phyloP scores from a whole-genome alignment of 371 early-diverging fungal species.

The Saksenaea vasiformis region DNA sequence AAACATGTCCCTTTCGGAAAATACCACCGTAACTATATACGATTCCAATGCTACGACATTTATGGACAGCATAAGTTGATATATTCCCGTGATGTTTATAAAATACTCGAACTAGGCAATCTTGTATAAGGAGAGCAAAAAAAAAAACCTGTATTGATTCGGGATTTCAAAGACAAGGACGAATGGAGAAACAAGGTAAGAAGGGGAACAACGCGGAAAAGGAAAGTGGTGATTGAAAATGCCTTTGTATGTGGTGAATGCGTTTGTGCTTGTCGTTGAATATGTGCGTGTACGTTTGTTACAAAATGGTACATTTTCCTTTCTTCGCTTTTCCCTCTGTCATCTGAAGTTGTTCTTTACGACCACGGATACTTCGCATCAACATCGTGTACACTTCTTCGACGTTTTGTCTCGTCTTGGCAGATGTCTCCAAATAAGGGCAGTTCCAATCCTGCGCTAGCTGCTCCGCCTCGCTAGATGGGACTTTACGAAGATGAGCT shows the following conservation, averaged over 20 bases:
- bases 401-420: slow-evolving; percentile 82
- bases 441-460: slow-evolving; percentile 79
- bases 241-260: slow-evolving; percentile 2
- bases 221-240: not conserved
- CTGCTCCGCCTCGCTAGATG: slow-evolving; percentile 61
- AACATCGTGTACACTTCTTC: slow-evolving; percentile 75
- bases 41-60: no score
- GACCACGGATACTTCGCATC: slow-evolving; percentile 52
- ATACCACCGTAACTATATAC: no score
- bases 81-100: no score
- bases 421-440: slow-evolving; percentile 80
- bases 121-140: not conserved
- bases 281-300: not conserved
- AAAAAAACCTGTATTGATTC: not conserved
- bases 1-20: no score
- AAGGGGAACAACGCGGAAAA: not conserved
- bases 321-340: slow-evolving; percentile 26
- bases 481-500: slow-evolving; percentile 66
- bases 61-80: no score
- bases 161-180: not conserved
- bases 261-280: not conserved
- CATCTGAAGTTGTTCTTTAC: slow-evolving; percentile 26
- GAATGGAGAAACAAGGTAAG: not conserved
- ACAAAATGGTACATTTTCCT: slow-evolving; percentile 26
- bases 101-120: no score